phyloP scores from a whole-genome alignment of 805 yeast genomes.

The Wickerhamomyces subpelliculosus region DNA sequence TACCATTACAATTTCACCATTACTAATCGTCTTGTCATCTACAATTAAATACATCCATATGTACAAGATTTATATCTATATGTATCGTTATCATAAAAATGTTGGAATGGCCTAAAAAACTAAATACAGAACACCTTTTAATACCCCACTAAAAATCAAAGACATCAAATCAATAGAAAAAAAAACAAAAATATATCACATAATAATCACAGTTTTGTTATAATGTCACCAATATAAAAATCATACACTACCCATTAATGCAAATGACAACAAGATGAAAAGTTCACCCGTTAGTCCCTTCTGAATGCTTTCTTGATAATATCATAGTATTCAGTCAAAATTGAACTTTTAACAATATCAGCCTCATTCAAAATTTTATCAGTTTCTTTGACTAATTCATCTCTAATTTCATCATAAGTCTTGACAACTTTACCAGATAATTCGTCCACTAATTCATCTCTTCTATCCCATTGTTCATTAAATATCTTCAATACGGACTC shows the following conservation, averaged over 20 bases:
- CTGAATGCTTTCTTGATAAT: slow-evolving; percentile 18
- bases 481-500: slow-evolving; percentile 64
- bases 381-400: slow-evolving; percentile 41
- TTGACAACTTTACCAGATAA: slow-evolving; percentile 22
- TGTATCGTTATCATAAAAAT: too few relatives aligned
- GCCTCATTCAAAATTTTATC: slow-evolving; percentile 12
- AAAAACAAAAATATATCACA: too few relatives aligned
- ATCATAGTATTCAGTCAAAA: slow-evolving; percentile 16
- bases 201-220: too few relatives aligned
- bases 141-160: too few relatives aligned
- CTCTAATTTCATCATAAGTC: slow-evolving; percentile 35
- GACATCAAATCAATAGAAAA: too few relatives aligned
- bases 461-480: slow-evolving; percentile 29
- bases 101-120: too few relatives aligned
- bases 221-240: neutral
- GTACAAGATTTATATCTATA: too few relatives aligned
- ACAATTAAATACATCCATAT: too few relatives aligned
- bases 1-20: too few relatives aligned
- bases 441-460: slow-evolving; percentile 22
- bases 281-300: slow-evolving; percentile 3
- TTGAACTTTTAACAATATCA: slow-evolving; percentile 14
- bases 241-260: neutral
- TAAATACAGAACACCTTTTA: too few relatives aligned
- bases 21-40: too few relatives aligned
- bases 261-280: neutral